Conservation (phyloP, 768 basidiomycete species). For the Mycena galopus region DNA sequence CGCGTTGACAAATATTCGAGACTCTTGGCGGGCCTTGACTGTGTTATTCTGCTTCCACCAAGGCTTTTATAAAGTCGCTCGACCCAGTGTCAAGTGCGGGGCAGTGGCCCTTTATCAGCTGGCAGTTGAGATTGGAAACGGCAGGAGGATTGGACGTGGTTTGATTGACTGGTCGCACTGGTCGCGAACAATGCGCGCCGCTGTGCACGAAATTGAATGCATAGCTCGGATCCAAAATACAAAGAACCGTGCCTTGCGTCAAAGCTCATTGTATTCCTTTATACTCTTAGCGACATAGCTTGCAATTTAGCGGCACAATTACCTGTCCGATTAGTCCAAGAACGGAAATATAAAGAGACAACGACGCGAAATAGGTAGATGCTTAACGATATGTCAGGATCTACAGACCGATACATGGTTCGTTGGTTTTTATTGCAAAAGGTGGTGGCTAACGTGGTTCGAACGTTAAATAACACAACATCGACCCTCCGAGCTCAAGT, state of each 20-base stretch:
- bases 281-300: constrained; percentile 8
- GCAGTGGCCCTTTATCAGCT: constrained; percentile 30
- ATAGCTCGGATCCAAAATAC: constrained; percentile 8
- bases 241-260: constrained; percentile 12
- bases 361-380: not conserved
- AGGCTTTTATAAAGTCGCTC: constrained; percentile 23
- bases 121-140: constrained; percentile 23
- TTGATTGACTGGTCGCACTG: constrained; percentile 27
- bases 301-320: constrained; percentile 5
- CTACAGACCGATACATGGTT: too few relatives aligned
- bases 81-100: constrained; percentile 10
- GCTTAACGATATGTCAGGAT: not conserved
- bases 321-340: not conserved
- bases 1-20: constrained; percentile 5
- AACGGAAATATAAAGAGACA: not conserved
- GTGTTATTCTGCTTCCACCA: constrained; percentile 1
- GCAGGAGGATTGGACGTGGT: constrained; percentile 9
- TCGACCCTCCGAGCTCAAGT: too few relatives aligned
- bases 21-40: not conserved
- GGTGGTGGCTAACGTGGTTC: too few relatives aligned
- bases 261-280: not conserved
- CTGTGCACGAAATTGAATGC: not conserved
- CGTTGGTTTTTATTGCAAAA: too few relatives aligned
- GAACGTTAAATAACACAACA: too few relatives aligned
- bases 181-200: constrained; percentile 8